Conservation (phyloP, 1,284 basidiomycete species). For the Prillingera fragicola region DNA sequence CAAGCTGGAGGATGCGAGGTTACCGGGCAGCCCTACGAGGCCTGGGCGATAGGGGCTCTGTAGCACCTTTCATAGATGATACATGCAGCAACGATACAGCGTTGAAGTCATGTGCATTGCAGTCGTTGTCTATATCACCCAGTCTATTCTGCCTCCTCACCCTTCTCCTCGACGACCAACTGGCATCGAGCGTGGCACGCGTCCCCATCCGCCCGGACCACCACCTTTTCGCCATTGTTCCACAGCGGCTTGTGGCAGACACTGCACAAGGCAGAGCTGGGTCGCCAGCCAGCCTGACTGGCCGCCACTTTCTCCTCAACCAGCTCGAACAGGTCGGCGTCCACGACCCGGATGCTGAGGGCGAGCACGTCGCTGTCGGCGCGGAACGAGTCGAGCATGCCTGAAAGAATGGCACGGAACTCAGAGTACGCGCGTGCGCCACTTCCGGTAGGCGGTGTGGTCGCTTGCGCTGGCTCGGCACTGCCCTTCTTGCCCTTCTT, state of each 20-base stretch:
- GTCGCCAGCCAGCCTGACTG: slow-evolving; percentile 46
- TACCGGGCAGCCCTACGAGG: slow-evolving; percentile 5
- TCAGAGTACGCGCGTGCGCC: slow-evolving; percentile 70
- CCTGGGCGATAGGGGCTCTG: too few relatives aligned
- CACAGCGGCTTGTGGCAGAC: slow-evolving; percentile 7
- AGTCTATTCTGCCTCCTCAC: too few relatives aligned
- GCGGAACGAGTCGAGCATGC: slow-evolving; percentile 91
- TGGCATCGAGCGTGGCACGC: neutral
- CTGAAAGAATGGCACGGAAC: slow-evolving; percentile 80
- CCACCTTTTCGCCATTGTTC: neutral
- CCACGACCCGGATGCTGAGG: slow-evolving; percentile 77
- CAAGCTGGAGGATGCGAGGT: slow-evolving; percentile 35
- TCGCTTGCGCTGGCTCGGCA: too few relatives aligned
- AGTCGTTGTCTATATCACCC: too few relatives aligned
- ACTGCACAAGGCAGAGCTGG: neutral
- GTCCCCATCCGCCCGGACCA: neutral
- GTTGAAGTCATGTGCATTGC: too few relatives aligned
- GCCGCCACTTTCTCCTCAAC: slow-evolving; percentile 52
- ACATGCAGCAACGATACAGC: too few relatives aligned
- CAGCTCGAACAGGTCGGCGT: slow-evolving; percentile 73
- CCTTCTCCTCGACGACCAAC: too few relatives aligned
- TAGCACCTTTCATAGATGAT: too few relatives aligned
- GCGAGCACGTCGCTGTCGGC: slow-evolving; percentile 85
- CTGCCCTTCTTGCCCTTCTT: neutral
- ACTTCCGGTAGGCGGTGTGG: slow-evolving; percentile 30